A percentile compares a stretch with the other conserved stretches of the same genome.
Evolutionary conservation across 2,329 filamentous ascomycete species (phyloP).

Genomic region (Fusarium beomiforme): DNA sequence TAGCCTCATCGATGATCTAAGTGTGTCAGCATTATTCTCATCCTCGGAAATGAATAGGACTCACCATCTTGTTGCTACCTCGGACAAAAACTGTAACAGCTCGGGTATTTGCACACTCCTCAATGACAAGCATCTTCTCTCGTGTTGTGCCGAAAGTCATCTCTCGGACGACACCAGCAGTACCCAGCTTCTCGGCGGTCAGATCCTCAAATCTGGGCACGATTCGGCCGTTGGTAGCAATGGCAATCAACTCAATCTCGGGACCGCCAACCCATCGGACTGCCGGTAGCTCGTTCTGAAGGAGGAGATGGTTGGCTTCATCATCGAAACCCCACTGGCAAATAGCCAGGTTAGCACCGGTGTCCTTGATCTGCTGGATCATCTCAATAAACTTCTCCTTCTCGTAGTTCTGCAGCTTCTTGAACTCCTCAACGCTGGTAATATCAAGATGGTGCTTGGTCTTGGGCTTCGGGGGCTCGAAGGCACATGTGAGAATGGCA

Average conservation of each 20-base stretch:
- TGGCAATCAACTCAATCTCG: conserved; percentile 98
- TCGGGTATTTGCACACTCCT: conserved; percentile 97
- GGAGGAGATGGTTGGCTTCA: conserved; percentile 95
- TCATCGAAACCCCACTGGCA: conserved; percentile 99
- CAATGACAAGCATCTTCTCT: conserved; percentile 99
- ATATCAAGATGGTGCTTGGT: conserved; percentile 99
- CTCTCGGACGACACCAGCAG: conserved; percentile 88
- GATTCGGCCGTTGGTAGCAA: conserved; percentile 97
- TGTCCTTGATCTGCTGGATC: conserved; percentile 98
- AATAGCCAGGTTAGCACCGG: conserved; percentile 95
- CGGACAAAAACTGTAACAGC: conserved; percentile 96
- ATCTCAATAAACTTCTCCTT: conserved; percentile 97
- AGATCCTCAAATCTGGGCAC: conserved; percentile 97
- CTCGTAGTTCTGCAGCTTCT: conserved; percentile 96
- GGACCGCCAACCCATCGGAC: conserved; percentile 98
- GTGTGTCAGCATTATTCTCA: conserved; percentile 30
- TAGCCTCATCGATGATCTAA: conserved; percentile 98
- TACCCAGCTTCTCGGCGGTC: conserved; percentile 88
- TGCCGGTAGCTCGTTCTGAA: conserved; percentile 95
- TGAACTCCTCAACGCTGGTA: conserved; percentile 96
- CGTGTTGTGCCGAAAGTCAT: conserved; percentile 97
- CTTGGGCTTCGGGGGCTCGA: conserved; percentile 99
- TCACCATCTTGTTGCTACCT: conserved; percentile 99
- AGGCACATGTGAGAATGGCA: conserved; percentile 96
- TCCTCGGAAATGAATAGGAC: conserved; percentile 38